Percentiles rank a stretch among this genome's conserved stretches.
These are phyloP conservation scores for Lactuca sativa DNA, from an alignment of 129 eudicot genomes.

Conservation along the genomic window DNA sequence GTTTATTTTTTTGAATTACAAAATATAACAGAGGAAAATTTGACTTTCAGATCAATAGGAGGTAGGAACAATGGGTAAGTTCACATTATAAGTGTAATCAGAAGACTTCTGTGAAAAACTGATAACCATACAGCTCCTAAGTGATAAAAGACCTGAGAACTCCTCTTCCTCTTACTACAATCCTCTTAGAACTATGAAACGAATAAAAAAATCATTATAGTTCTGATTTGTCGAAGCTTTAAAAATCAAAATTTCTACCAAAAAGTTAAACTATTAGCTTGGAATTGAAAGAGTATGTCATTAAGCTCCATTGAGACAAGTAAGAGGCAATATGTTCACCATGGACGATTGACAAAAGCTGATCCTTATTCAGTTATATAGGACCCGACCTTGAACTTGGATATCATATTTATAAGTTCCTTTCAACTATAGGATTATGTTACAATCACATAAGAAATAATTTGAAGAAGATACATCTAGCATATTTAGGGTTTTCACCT, in stretches of 20 bases:
- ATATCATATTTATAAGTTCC: slow-evolving; percentile 4
- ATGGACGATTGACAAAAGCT: background rate
- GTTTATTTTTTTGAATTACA: background rate
- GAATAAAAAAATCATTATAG: background rate
- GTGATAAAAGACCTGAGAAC: background rate
- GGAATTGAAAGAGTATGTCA: slow-evolving; percentile 6
- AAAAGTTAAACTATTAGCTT: background rate
- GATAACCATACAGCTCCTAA: background rate
- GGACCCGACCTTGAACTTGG: background rate
- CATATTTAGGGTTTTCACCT: slow-evolving; percentile 43
- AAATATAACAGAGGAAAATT: background rate
- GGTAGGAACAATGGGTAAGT: background rate
- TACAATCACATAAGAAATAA: background rate
- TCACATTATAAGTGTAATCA: background rate
- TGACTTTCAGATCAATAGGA: slow-evolving; percentile 4
- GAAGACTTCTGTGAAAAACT: background rate
- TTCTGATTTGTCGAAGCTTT: background rate
- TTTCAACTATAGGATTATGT: slow-evolving; percentile 10
- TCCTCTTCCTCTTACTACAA: background rate
- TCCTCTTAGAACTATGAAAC: background rate
- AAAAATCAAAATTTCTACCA: background rate
- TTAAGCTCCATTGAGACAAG: background rate
- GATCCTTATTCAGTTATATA: background rate
- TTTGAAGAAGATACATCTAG: background rate
- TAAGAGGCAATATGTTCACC: background rate